Conservation (phyloP, 805 yeast species). For the Hanseniaspora lachancei region DNA sequence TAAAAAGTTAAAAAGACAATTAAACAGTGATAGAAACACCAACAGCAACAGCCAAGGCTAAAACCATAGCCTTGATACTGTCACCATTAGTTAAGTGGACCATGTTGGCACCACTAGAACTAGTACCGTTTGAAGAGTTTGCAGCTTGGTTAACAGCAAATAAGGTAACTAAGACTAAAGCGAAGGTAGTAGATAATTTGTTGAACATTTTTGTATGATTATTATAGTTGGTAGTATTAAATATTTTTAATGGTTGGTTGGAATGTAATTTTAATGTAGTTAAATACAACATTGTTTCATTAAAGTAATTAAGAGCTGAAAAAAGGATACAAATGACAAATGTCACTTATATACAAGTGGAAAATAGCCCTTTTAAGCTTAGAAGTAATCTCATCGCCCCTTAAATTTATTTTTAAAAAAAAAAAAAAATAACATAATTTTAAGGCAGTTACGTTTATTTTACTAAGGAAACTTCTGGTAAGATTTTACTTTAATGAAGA, state of each 20-base stretch:
- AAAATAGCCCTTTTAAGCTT: background rate
- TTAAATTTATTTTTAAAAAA: too few relatives aligned
- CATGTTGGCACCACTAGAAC: slow-evolving; percentile 3
- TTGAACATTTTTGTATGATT: background rate
- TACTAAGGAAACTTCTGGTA: too few relatives aligned
- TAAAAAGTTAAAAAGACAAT: background rate
- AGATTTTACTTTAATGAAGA: too few relatives aligned
- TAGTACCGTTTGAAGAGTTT: slow-evolving; percentile 2
- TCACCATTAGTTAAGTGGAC: background rate
- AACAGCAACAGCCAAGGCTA: slow-evolving; percentile 13
- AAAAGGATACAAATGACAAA: too few relatives aligned
- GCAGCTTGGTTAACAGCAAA: slow-evolving; percentile 7
- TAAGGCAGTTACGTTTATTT: background rate
- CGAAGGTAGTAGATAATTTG: slow-evolving; percentile 8
- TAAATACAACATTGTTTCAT: too few relatives aligned
- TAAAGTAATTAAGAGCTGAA: too few relatives aligned
- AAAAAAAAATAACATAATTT: background rate
- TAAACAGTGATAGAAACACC: slow-evolving; percentile 10
- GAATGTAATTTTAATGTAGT: too few relatives aligned
- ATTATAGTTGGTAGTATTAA: background rate
- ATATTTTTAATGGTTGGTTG: background rate
- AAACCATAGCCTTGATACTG: slow-evolving; percentile 4
- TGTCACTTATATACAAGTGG: background rate
- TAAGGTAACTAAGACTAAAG: slow-evolving; percentile 5
- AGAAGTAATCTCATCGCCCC: background rate